Percentiles rank a stretch among this genome's conserved stretches.
phyloP scores from a whole-genome alignment of 2,329 filamentous ascomycete species.

The Cladobotryum mycophilum region DNA sequence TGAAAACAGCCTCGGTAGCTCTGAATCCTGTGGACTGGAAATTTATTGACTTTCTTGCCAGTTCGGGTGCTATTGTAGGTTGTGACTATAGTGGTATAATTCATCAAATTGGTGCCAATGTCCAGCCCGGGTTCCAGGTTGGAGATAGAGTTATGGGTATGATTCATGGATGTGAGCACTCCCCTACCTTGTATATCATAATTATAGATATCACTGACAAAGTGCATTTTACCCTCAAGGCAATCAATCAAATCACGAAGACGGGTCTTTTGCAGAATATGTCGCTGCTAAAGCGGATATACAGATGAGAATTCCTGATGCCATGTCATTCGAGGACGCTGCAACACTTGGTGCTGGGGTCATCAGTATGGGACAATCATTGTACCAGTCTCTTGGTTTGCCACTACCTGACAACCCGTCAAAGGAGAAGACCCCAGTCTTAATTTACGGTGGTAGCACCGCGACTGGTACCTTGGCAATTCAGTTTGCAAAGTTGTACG shows the following conservation, averaged over 20 bases:
- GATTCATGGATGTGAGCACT: conserved; percentile 26
- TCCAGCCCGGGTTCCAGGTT: conserved; percentile 35
- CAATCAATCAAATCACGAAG: conserved; percentile 27
- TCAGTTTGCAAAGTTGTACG: conserved; percentile 32
- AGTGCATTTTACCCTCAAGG: background rate
- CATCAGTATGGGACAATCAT: conserved; percentile 32
- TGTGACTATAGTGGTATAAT: conserved; percentile 45
- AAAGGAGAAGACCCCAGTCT: conserved; percentile 30
- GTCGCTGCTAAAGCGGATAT: conserved; percentile 33
- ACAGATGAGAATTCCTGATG: conserved; percentile 39
- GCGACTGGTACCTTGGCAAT: conserved; percentile 49
- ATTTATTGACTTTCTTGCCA: conserved; percentile 17
- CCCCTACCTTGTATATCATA: background rate
- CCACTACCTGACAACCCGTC: conserved; percentile 38
- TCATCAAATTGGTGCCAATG: conserved; percentile 37
- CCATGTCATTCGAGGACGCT: conserved; percentile 39
- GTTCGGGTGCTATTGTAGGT: conserved; percentile 25
- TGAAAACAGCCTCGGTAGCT: conserved; percentile 27
- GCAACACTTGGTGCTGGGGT: conserved; percentile 36
- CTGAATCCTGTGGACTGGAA: conserved; percentile 33
- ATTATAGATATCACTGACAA: background rate
- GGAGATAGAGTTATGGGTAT: conserved; percentile 43
- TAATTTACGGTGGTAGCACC: conserved; percentile 45
- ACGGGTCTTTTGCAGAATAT: conserved; percentile 38
- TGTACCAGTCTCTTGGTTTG: conserved; percentile 41